A percentile compares a stretch with the other conserved stretches of the same genome.
Evolutionary conservation across 2,329 filamentous ascomycete genomes (phyloP).

Genomic region (Chrysosporium queenslandicum): DNA sequence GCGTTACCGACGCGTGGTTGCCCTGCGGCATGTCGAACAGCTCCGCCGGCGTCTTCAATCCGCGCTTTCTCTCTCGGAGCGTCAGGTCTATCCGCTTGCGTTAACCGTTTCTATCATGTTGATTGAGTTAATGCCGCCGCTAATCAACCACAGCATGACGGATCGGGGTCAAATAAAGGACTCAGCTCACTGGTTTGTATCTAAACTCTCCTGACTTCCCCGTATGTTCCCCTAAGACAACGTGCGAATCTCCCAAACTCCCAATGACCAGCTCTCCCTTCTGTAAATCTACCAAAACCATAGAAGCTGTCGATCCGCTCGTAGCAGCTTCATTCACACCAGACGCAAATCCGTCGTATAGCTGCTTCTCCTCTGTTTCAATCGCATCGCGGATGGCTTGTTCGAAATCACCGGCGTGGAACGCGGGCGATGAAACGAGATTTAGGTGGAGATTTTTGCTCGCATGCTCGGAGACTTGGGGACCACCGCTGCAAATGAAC

Average conservation of each 20-base stretch:
- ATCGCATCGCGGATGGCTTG: conserved; percentile 26
- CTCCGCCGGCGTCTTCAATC: conserved; percentile 28
- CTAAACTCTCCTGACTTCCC: conserved; percentile 15
- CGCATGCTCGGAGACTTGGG: conserved; percentile 27
- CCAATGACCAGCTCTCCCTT: conserved; percentile 26
- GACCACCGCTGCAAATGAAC: conserved; percentile 22
- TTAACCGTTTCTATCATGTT: conserved; percentile 30
- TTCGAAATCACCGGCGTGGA: conserved; percentile 24
- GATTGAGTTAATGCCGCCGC: too few species aligned
- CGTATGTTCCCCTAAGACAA: conserved; percentile 27
- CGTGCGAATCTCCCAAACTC: conserved; percentile 31
- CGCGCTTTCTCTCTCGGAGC: conserved; percentile 23
- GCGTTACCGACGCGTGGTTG: conserved; percentile 25
- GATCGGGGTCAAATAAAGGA: not conserved
- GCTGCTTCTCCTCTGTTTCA: conserved; percentile 24
- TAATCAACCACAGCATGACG: not conserved
- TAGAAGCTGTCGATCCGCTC: conserved; percentile 28
- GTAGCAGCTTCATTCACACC: conserved; percentile 23
- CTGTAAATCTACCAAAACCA: conserved; percentile 28
- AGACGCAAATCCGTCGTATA: conserved; percentile 23
- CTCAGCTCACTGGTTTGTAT: not conserved
- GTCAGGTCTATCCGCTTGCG: conserved; percentile 27
- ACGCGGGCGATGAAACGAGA: conserved; percentile 25
- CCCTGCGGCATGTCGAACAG: conserved; percentile 21
- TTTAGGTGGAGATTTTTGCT: conserved; percentile 23